Evolutionary conservation across 129 eudicot species (phyloP).

Genomic region (Flaveria robusta): DNA sequence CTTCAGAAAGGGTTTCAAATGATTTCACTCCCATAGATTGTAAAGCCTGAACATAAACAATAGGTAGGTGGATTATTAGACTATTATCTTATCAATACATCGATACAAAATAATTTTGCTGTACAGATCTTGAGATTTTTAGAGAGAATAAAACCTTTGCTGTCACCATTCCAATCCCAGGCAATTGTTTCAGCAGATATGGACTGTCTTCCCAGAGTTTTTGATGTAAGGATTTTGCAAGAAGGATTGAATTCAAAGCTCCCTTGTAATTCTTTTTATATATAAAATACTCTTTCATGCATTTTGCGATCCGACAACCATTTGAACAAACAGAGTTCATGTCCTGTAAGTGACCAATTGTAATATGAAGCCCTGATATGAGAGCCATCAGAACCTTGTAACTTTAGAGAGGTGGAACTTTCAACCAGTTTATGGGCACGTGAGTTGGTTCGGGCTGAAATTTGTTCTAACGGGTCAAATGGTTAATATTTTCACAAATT

Average conservation of each 20-base stretch:
- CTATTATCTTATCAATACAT: neutral
- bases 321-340: slow-evolving; percentile 84
- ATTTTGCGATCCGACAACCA: slow-evolving; percentile 88
- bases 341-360: slow-evolving; percentile 52
- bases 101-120: neutral
- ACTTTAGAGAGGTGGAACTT: slow-evolving; percentile 8
- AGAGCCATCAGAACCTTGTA: slow-evolving; percentile 2
- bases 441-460: neutral
- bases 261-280: slow-evolving; percentile 78
- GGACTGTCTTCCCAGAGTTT: slow-evolving; percentile 98
- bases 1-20: slow-evolving; percentile 81
- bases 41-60: slow-evolving; percentile 63
- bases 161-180: slow-evolving; percentile 99
- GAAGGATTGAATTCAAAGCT: slow-evolving; percentile 65
- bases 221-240: slow-evolving; percentile 90
- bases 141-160: slow-evolving; percentile 67
- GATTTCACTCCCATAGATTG: slow-evolving; percentile 92
- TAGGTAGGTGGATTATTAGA: slow-evolving; percentile 27
- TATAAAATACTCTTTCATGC: slow-evolving; percentile 96
- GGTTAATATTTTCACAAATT: neutral
- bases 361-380: slow-evolving; percentile 24
- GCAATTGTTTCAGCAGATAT: slow-evolving; percentile 94
- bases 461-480: neutral
- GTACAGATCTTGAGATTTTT: slow-evolving; percentile 12
- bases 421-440: neutral